phyloP scores from a whole-genome alignment of 2,329 filamentous ascomycete genomes.

The Aspergillus aculeatinus region DNA sequence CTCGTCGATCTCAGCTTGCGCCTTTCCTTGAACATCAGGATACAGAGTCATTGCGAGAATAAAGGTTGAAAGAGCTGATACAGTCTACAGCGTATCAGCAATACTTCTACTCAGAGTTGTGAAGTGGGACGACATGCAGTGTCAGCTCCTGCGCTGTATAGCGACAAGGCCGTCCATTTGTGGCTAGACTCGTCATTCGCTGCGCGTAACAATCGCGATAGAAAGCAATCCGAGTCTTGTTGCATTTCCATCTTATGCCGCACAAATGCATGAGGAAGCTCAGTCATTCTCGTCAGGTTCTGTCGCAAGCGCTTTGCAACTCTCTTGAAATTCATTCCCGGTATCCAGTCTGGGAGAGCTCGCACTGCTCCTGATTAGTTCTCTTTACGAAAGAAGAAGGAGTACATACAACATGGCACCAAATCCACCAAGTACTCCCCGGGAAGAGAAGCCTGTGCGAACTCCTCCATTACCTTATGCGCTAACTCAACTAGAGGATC shows the following conservation, averaged over 20 bases:
- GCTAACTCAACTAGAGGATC: not conserved
- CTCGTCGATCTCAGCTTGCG: slow-evolving; percentile 11
- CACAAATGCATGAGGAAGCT: slow-evolving; percentile 47
- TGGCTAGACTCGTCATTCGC: slow-evolving; percentile 2
- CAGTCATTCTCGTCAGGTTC: slow-evolving; percentile 28
- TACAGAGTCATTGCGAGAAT: slow-evolving; percentile 12
- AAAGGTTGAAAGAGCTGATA: slow-evolving; percentile 12
- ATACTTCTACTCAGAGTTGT: too few species aligned
- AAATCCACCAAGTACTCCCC: not conserved
- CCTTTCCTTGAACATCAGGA: slow-evolving; percentile 8
- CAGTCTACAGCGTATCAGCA: slow-evolving; percentile 5
- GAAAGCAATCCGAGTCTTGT: slow-evolving; percentile 36
- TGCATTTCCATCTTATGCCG: slow-evolving; percentile 40
- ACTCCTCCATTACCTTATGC: not conserved
- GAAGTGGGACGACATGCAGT: slow-evolving; percentile 1
- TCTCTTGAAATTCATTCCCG: slow-evolving; percentile 46
- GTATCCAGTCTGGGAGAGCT: slow-evolving; percentile 33
- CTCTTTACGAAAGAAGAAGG: not conserved
- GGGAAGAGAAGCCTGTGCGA: not conserved
- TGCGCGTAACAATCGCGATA: slow-evolving; percentile 38
- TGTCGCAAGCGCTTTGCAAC: slow-evolving; percentile 38
- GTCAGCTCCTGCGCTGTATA: slow-evolving; percentile 13
- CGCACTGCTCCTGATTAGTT: not conserved
- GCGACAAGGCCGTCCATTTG: slow-evolving; percentile 6
- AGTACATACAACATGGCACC: not conserved